Evolutionary conservation across 1,284 basidiomycete species (phyloP), one percentile per base, ranked within the genome.

Genomic region (Apiotrichum laibachii): DNA sequence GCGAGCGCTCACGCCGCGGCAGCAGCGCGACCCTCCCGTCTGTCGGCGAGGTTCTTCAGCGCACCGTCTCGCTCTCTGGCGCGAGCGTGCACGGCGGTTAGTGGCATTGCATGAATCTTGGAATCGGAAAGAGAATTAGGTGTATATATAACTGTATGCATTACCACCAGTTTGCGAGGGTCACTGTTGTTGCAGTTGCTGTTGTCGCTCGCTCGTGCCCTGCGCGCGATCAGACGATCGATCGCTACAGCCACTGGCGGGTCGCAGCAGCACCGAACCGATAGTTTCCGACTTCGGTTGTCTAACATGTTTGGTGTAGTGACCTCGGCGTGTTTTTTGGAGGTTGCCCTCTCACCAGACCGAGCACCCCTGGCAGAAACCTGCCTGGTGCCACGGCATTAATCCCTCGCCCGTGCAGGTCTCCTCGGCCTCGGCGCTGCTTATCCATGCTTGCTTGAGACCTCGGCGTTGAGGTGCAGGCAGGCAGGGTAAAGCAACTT

Each of bases 61-160:
- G 73, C 55, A 74, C 72, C 1, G 68, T 72, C 7, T 65, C 62
- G 18, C 54, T 75, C 18, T 64, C 62, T 31, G 66, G 70, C 16
- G 67, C 67, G n/a, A 66, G 64, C 19, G 66, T 72, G 26, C 75
- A 77, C 60, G 73, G 73, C 26, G 73, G 70, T 26, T 50, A 39
- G 21, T 15, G 15, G 10, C 37, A 37, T 37, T 37, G 37, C 37
- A 37, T 45, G 19, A n/a, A 45, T 16, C n/a, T n/a, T n/a, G n/a
- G n/a, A n/a, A n/a, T n/a, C n/a, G n/a, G n/a, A n/a, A 31, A 46
- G 45, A 46, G 31, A 8, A 7, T 12, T 12, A 46, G 31, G 12
- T 31, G 18, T 34, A 49, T 47, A 16, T 6, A 31, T 31, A 19
- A 31, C 26, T 49, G 47, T 49, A 35, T 49, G 47, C 47, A 49